Base-by-base conservation (phyloP, 345 rosid genomes). In the Trapa incisa region DNA sequence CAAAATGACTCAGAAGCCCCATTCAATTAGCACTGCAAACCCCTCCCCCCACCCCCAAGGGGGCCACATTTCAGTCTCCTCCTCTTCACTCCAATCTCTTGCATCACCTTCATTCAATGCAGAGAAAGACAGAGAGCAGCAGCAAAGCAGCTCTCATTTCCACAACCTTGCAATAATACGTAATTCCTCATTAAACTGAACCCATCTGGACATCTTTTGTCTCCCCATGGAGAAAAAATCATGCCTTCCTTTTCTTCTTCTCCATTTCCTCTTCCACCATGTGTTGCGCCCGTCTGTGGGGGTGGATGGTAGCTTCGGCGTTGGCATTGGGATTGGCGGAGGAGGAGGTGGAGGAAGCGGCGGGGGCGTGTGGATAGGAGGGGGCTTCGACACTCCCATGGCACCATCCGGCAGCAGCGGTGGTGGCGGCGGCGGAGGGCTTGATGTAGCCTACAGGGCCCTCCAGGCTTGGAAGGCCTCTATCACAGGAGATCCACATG, bases 401-500 rank as follows among this genome's bases (percentile, higher is more conserved):
- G 43, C 61, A 0, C 43, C 61, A 15, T 22, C 6, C 57, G 13
- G 1, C 57, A 2, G 15, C 57, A 22, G 29, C 29, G 29, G 29
- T 22, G 29, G 29, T 22, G 29, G 29, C 29, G 29, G 29, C n/a
- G 5, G 22, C 5, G n/a, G 32, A 41, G n/a, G 32, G 67, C 41
- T 69, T 67, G 85, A 42, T 52, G 16, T 58, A 37, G 91, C 92
- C 76, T 88, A 86, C 85, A 52, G 71, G 74, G 96, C 81, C 61
- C 84, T 93, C 47, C 97, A 93, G 70, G 87, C 88, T 1, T 93
- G 98, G 98, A 90, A 88, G 79, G 73, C 85, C 1, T 79, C 88
- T 15, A 85, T 93, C 54, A 78, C 86, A 35, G 90, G 80, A 29
- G 98, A 93, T 73, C 97, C 98, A 10, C 64, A 73, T 5, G 80